Evolutionary conservation across 2,329 filamentous ascomycete species (phyloP).

Genomic region (Alternaria arbusti): DNA sequence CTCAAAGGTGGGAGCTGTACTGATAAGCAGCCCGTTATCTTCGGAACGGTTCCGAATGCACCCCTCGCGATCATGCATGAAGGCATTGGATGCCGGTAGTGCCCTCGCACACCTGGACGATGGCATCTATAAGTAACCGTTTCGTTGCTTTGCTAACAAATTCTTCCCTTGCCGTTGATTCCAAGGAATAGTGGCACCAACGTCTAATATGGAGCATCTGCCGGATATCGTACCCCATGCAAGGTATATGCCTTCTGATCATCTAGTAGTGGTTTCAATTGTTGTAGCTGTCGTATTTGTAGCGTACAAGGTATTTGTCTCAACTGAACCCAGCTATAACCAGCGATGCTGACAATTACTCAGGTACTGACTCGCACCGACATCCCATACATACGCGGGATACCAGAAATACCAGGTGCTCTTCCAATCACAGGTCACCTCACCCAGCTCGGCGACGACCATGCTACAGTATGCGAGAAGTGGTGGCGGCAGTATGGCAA

Average conservation of each 20-base stretch:
- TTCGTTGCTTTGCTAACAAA: not conserved
- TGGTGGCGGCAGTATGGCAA: slow-evolving; percentile 58
- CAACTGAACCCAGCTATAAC: too few species aligned
- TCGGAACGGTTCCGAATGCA: slow-evolving; percentile 15
- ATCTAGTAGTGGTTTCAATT: not conserved
- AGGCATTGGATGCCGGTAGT: not conserved
- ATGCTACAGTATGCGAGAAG: slow-evolving; percentile 59
- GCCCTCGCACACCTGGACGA: not conserved
- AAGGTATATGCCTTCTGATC: not conserved
- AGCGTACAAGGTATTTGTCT: slow-evolving; percentile 6
- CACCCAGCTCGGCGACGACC: slow-evolving; percentile 59
- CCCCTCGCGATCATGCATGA: slow-evolving; percentile 17
- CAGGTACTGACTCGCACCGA: slow-evolving; percentile 50
- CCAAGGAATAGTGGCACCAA: not conserved
- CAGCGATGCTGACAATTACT: slow-evolving; percentile 4
- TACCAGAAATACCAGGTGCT: slow-evolving; percentile 60
- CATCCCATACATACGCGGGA: slow-evolving; percentile 56
- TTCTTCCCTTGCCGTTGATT: not conserved
- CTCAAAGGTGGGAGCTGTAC: slow-evolving; percentile 7
- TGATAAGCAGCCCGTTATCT: slow-evolving; percentile 20
- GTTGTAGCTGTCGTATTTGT: not conserved
- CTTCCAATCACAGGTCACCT: slow-evolving; percentile 60
- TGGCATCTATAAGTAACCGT: not conserved
- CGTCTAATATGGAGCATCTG: slow-evolving; percentile 2
- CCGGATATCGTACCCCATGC: slow-evolving; percentile 1